Evolutionary conservation across 768 basidiomycete species (phyloP), one percentile per base, ranked within the genome.

Genomic region (Phylloporus sp.): DNA sequence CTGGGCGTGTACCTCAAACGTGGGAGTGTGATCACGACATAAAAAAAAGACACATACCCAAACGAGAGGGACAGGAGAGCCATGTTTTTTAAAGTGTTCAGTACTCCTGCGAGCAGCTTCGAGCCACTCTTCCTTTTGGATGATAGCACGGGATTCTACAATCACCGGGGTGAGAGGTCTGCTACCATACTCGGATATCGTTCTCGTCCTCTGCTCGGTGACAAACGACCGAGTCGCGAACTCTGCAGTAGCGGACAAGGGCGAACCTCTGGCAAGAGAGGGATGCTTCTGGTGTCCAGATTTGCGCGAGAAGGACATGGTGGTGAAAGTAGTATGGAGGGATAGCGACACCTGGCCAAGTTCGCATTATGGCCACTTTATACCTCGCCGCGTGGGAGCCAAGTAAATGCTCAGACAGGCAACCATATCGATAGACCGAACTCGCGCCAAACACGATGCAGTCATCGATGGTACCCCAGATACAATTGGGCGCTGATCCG

Each of bases 61-160:
- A 49, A 69, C 63, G n/a, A 69, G 47, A 39, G 67, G 67, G 6
- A 69, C n/a, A 0, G 64, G 47, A 8, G 67, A 70, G 8, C 69
- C 67, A 12, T 65, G 43, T 39, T 3, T 43, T 43, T 57, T 65
- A 44, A 70, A 67, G 18, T 65, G 42, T 41, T 64, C 56, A 0
- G 67, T 69, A 29, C 67, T 70, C 31, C 59, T 53, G 23, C 65
- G 64, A 44, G 69, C 69, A 15, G 60, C 41, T 4, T 50, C 50
- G 42, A 69, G 60, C 67, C 67, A 69, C 20, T 62, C 60, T 5
- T 67, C 64, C 45, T 59, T 66, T 45, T 56, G 62, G 35, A 59
- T 60, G 9, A 50, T 20, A 13, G 53, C n/a, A 15, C 58, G 58
- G 15, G 58, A 0, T 22, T 61, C 64, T 22, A 49, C 23, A 0